A percentile compares a stretch with the other conserved stretches of the same genome.
Conservation (phyloP, 1,139 yeast genomes). For the Yamadazyma songkhlaensis region DNA sequence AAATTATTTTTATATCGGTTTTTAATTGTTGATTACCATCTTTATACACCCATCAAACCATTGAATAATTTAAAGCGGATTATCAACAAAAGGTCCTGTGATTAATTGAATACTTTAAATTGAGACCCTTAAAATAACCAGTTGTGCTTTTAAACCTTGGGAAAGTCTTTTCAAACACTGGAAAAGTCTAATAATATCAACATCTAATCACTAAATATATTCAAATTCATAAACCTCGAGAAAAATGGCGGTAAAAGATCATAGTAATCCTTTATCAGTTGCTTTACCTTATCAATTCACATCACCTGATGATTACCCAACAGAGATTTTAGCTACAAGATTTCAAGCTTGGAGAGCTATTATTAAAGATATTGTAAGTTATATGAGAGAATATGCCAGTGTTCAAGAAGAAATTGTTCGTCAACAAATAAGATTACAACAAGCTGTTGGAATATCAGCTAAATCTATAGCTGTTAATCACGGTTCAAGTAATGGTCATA, state of each 20-base stretch:
- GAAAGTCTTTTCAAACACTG: too few species aligned
- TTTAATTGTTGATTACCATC: too few species aligned
- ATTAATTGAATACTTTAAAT: not conserved
- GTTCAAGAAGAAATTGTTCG: slow-evolving; percentile 87
- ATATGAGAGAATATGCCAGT: slow-evolving; percentile 74
- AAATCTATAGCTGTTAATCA: slow-evolving; percentile 15
- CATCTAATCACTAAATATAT: not conserved
- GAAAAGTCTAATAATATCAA: too few species aligned
- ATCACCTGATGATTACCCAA: slow-evolving; percentile 52
- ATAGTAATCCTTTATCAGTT: slow-evolving; percentile 37
- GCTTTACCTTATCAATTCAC: slow-evolving; percentile 36
- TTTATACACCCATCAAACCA: too few species aligned
- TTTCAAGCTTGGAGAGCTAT: slow-evolving; percentile 85
- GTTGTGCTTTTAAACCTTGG: too few species aligned
- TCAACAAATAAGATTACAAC: slow-evolving; percentile 77
- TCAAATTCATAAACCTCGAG: not conserved
- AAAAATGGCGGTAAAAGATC: slow-evolving; percentile 15
- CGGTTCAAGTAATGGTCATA: slow-evolving; percentile 1
- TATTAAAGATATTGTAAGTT: slow-evolving; percentile 69
- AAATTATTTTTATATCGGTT: not conserved
- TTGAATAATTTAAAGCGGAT: too few species aligned
- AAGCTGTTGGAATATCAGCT: slow-evolving; percentile 55
- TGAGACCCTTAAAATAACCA: slow-evolving; percentile 1
- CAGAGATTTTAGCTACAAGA: slow-evolving; percentile 80
- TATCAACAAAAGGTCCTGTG: too few species aligned